phyloP scores from a whole-genome alignment of 495 filamentous ascomycete genomes.

The Annulohypoxylon moriforme region DNA sequence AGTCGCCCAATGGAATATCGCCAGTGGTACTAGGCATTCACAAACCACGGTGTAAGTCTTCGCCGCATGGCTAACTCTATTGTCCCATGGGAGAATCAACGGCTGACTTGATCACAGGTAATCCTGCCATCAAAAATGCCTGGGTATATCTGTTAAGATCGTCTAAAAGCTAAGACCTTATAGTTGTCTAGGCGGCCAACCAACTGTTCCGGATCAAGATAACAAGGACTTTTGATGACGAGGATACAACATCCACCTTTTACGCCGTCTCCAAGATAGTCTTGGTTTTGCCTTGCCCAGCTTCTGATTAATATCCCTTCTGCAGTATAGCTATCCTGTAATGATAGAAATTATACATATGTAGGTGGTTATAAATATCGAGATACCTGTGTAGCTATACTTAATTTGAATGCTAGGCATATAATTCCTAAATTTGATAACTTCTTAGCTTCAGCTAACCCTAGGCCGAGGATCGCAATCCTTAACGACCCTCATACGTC shows the following conservation, averaged over 20 bases:
- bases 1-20: background rate
- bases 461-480: constrained; percentile 26
- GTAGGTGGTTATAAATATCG: background rate
- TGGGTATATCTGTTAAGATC: background rate
- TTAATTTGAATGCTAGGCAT: background rate
- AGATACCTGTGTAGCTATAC: background rate
- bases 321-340: background rate
- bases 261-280: background rate
- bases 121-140: background rate
- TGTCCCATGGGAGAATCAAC: background rate
- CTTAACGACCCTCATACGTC: constrained; percentile 8
- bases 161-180: background rate
- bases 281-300: background rate
- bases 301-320: background rate
- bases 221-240: background rate
- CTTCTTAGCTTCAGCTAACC: constrained; percentile 5
- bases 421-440: background rate
- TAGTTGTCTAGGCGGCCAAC: background rate
- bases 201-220: background rate
- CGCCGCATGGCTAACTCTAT: background rate
- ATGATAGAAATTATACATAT: background rate
- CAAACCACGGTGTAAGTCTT: background rate
- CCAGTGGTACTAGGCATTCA: background rate
- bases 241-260: background rate
- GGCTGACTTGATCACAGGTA: background rate